Base-by-base conservation (phyloP, 306 rosid species). In the Cicer arietinum region DNA sequence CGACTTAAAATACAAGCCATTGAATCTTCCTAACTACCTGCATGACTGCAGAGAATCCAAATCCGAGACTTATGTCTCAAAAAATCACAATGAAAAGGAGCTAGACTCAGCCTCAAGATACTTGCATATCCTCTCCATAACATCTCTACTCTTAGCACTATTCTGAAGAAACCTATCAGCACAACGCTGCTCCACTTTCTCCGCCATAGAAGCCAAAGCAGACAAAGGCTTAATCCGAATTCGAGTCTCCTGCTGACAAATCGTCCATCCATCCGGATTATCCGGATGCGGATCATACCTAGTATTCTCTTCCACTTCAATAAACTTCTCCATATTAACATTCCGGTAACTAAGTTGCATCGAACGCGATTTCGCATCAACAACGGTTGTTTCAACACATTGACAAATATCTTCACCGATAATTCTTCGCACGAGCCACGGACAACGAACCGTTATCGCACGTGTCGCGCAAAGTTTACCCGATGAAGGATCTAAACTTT, bases 111-210 rank as follows among this genome's bases (percentile, higher is more conserved):
- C 88, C 83, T 94, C 96, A 63, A 91, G 93, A 86, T 89, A 94
- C 71, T 84, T 91, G 84, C 98, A 90, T 39, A 94, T 94, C 78
- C 93, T 85, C 89, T 91, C 97, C 98, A 91, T 94, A 43, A 89
- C 97, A 86, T 91, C 96, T 76, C 96, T 92, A 72, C 98, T 90
- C 83, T 88, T 90, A 25, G 77, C 90, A 82, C 95, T 89, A 72
- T 91, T 90, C 83, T 91, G 97, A 84, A 90, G 84, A 46, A 90
- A 88, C 88, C 67, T 86, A 68, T 94, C 98, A 7, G 91, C 99
- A 20, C 90, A 94, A 2, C 91, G 79, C 54, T 90, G 93, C 83
- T 94, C 99, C 42, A 90, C 93, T 87, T 90, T 94, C 65, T 94
- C 96, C 0, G 94, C 92, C 88, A 94, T 91, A 13, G 95, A 89